Evolutionary conservation across 2,329 filamentous ascomycete species (phyloP).

Genomic region (Penicillium sp.): DNA sequence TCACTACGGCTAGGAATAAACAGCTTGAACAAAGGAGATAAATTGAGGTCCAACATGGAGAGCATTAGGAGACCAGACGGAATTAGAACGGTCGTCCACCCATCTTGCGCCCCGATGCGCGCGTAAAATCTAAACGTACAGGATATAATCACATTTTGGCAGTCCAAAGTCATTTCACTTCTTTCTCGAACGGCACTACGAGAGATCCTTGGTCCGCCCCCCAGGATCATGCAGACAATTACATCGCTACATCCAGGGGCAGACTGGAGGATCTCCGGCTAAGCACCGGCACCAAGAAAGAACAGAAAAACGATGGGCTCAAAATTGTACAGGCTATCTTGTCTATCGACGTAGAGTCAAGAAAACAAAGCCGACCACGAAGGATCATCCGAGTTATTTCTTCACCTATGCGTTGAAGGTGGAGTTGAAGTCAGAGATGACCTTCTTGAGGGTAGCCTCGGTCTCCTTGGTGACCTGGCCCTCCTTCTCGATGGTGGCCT

Average conservation of each 20-base stretch:
- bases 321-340: conserved; percentile 47
- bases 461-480: conserved; percentile 92
- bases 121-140: conserved; percentile 42
- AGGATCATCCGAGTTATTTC: conserved; percentile 32
- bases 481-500: conserved; percentile 89
- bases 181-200: conserved; percentile 9
- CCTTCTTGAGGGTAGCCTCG: conserved; percentile 61
- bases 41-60: conserved; percentile 30
- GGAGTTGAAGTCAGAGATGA: conserved; percentile 82
- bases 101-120: conserved; percentile 30
- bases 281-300: conserved; percentile 22
- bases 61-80: conserved; percentile 27
- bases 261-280: conserved; percentile 16
- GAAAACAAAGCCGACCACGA: conserved; percentile 38
- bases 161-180: conserved; percentile 19
- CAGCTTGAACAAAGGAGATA: conserved; percentile 34
- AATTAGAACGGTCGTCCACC: conserved; percentile 28
- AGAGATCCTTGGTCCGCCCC: conserved; percentile 8
- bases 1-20: neutral
- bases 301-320: conserved; percentile 42
- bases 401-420: conserved; percentile 62
- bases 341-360: conserved; percentile 44
- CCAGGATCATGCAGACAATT: conserved; percentile 16
- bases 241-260: conserved; percentile 32
- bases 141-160: conserved; percentile 41